Evolutionary conservation across 306 rosid genomes (phyloP).

Genomic region (Ziziphus jujuba): DNA sequence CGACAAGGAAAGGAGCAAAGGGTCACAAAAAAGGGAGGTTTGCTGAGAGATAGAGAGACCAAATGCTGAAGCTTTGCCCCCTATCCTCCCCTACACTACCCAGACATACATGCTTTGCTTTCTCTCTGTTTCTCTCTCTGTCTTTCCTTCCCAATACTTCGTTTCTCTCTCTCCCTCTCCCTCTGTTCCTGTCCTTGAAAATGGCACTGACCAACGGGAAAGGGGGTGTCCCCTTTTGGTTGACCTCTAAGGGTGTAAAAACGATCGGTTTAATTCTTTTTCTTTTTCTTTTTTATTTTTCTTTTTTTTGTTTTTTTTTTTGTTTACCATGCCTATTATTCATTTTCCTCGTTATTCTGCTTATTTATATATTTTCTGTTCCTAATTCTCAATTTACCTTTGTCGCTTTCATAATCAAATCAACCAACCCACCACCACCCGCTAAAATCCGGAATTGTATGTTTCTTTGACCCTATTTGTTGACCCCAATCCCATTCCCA

Average conservation of each 20-base stretch:
- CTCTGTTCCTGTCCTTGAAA: conserved; percentile 23
- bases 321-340: conserved; percentile 21
- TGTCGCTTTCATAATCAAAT: not conserved
- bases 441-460: no score
- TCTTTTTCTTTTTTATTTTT: no score
- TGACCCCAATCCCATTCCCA: no score
- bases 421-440: not conserved
- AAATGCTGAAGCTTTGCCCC: conserved; percentile 53
- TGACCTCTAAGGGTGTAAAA: conserved; percentile 27
- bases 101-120: conserved; percentile 28
- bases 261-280: no score
- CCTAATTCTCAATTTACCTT: conserved; percentile 2
- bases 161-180: conserved; percentile 9
- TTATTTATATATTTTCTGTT: not conserved
- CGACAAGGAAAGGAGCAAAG: conserved; percentile 17
- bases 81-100: conserved; percentile 48
- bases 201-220: conserved; percentile 27
- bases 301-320: no score
- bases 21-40: conserved; percentile 27
- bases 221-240: conserved; percentile 7
- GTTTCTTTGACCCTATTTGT: no score
- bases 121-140: conserved; percentile 10
- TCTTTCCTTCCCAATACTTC: conserved; percentile 1
- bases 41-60: conserved; percentile 53
- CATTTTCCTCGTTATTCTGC: conserved; percentile 14